Base-by-base conservation (phyloP, 805 yeast species). In the Teunomyces barrocoloradensis region DNA sequence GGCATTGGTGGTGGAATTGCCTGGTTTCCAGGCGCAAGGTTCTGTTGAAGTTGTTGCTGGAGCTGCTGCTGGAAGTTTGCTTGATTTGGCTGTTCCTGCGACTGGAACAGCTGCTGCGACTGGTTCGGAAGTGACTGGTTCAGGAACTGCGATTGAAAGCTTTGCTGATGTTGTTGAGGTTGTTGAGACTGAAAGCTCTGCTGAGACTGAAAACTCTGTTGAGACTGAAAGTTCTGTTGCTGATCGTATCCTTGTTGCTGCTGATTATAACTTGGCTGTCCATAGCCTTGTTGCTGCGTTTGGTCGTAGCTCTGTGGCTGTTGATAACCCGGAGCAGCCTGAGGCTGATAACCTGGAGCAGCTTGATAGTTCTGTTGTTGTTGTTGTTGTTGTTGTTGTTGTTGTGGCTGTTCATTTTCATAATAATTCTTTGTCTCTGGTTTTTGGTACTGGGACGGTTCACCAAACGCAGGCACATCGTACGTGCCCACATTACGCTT, bases 401-500 rank as follows among this genome's bases (percentile, higher is more conserved):
- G 40, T 12, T 6, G 25, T 12, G 21, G 42, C n/a, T 21, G 25
- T 6, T 21, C 7, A 6, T 21, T 21, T 21, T 25, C 27, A 25
- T 25, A 25, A 9, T 23, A 23, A 25, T 25, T 25, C 27, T 25
- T 25, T 25, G 27, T 9, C 4, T 6, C 27, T 25, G 32, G 43
- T 15, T 40, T 40, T 11, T 40, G 34, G 43, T 46, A 46, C 36
- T 47, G 51, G 4, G 55, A 42, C 9, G 53, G 44, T 32, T 52
- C 58, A 3, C 54, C 52, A 6, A 42, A 29, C 9, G 48, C 47
- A 9, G 59, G 63, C 9, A 54, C 63, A 4, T 47, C 67, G 12
- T 58, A 56, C 9, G 66, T 61, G 15, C 62, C 59, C 12, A 65
- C 74, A 23, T 60, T 63, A 32, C 79, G 66, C 43, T 57, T 63